Evolutionary conservation across 2,329 filamentous ascomycete species (phyloP), one percentile per base, ranked within the genome.

Genomic region (Xylaria hypoxylon): DNA sequence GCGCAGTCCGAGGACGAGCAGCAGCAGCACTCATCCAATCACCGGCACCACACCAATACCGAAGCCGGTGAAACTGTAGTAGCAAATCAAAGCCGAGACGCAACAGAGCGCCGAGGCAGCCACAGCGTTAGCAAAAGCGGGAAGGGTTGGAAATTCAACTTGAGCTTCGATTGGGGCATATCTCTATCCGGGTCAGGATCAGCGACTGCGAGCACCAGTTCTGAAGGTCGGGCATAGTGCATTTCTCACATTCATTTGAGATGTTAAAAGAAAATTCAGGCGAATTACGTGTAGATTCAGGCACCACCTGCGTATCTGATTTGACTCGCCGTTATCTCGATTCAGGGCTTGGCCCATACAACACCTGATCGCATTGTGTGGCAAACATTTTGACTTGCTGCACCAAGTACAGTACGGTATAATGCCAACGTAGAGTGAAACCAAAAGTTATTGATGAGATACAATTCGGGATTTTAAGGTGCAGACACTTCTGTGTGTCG

Each of bases 1-100:
- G 84, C 80, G 0, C 75, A 77, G 10, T 53, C 51, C 0, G 72
- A 74, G 0, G 74, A 73, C 0, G 75, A 72, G 2, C 57, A 50
- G 24, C n/a, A 40, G 2, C 33, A 57, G 11, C 57, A 51, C n/a
- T 35, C 45, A 42, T 28, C 26, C 42, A n/a, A 35, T 3, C 22
- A 33, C 10, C 48, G 10, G 2, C 22, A 42, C 6, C 42, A 22
- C 31, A 17, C 6, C 28, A 48, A 28, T 33, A 3, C 42, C 17
- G 10, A 5, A 19, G 2, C 64, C 62, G 0, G 65, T 55, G 15
- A 47, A 11, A 24, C 47, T 17, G 13, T 55, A 53, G 47, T 64
- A 64, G 22, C 56, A 51, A 52, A 79, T 28, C 78, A 76, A 10
- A 51, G 60, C 24, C 44, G 63, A 17, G 53, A 45, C 19, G 51